Conservation (phyloP, 208 protist genomes). For the Herpetomonas tarakana region DNA sequence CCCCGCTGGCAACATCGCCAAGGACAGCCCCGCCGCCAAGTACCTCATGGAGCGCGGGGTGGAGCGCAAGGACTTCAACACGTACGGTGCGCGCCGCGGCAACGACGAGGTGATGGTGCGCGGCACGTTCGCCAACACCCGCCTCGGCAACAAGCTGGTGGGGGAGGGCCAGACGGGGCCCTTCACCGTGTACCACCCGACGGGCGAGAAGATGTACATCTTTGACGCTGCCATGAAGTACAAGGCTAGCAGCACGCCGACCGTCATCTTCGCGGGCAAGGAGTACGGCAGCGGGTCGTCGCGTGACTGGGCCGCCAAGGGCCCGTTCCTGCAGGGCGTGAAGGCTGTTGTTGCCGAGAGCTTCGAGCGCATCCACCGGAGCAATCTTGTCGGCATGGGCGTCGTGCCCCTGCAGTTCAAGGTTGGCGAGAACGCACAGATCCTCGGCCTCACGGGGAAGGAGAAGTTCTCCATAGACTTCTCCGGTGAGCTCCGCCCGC, state of each 20-base stretch:
- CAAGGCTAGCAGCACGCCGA: slow-evolving; percentile 45
- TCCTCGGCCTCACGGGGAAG: slow-evolving; percentile 90
- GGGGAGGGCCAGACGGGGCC: slow-evolving; percentile 90
- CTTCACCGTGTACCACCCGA: slow-evolving; percentile 91
- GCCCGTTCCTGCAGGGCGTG: slow-evolving; percentile 93
- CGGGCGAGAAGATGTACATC: slow-evolving; percentile 90
- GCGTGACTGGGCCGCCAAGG: slow-evolving; percentile 97
- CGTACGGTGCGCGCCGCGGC: slow-evolving; percentile 94
- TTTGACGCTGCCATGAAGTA: slow-evolving; percentile 95
- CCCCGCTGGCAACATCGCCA: slow-evolving; percentile 94
- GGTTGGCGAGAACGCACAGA: slow-evolving; percentile 74
- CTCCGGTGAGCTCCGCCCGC: slow-evolving; percentile 70
- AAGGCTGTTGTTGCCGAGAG: slow-evolving; percentile 92
- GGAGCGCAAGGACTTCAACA: slow-evolving; percentile 94
- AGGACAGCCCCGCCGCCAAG: slow-evolving; percentile 91
- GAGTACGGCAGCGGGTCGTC: slow-evolving; percentile 95
- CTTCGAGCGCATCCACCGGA: slow-evolving; percentile 95
- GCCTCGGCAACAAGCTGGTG: slow-evolving; percentile 91
- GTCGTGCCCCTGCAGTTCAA: slow-evolving; percentile 96
- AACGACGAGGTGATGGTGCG: slow-evolving; percentile 97
- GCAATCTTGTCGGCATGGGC: slow-evolving; percentile 95
- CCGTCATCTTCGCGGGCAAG: slow-evolving; percentile 94
- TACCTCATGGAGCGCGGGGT: slow-evolving; percentile 82
- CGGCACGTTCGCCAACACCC: slow-evolving; percentile 96
- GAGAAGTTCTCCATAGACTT: slow-evolving; percentile 92